Conservation (phyloP, 2,329 filamentous ascomycete species). For the Coccinonectria pachysandricola region DNA sequence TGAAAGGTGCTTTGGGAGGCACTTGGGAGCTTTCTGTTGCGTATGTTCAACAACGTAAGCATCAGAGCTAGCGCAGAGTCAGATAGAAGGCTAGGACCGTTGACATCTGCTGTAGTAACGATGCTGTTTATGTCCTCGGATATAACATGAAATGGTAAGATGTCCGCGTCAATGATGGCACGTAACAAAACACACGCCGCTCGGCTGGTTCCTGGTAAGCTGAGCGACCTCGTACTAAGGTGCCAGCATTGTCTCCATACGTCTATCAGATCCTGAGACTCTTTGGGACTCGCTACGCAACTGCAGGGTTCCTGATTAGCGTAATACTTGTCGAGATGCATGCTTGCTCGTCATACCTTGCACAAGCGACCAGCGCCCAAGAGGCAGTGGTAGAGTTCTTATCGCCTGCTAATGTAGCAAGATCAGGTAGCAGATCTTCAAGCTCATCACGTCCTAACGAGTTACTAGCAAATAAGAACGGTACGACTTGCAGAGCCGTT, state of each 20-base stretch:
- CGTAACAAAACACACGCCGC: slow-evolving; percentile 66
- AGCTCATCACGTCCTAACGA: slow-evolving; percentile 41
- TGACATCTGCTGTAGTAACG: slow-evolving; percentile 67
- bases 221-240: slow-evolving; percentile 58
- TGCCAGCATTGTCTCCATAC: slow-evolving; percentile 71
- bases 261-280: slow-evolving; percentile 26
- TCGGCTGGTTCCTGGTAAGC: slow-evolving; percentile 60
- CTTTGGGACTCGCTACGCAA: slow-evolving; percentile 17
- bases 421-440: slow-evolving; percentile 42
- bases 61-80: slow-evolving; percentile 72
- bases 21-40: slow-evolving; percentile 57
- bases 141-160: slow-evolving; percentile 59
- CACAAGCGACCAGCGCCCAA: slow-evolving; percentile 78
- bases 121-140: slow-evolving; percentile 63
- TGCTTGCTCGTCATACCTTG: too few relatives aligned
- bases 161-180: slow-evolving; percentile 50
- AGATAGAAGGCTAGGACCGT: slow-evolving; percentile 66
- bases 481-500: slow-evolving; percentile 46
- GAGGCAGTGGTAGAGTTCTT: slow-evolving; percentile 57
- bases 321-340: too few relatives aligned
- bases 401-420: slow-evolving; percentile 53
- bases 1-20: slow-evolving; percentile 57
- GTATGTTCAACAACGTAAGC: slow-evolving; percentile 54
- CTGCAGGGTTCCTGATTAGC: too few relatives aligned
- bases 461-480: slow-evolving; percentile 42